These are phyloP conservation scores for Paramyrothecium roridum DNA, from an alignment of 2,329 filamentous ascomycete species.

Conservation along the genomic window DNA sequence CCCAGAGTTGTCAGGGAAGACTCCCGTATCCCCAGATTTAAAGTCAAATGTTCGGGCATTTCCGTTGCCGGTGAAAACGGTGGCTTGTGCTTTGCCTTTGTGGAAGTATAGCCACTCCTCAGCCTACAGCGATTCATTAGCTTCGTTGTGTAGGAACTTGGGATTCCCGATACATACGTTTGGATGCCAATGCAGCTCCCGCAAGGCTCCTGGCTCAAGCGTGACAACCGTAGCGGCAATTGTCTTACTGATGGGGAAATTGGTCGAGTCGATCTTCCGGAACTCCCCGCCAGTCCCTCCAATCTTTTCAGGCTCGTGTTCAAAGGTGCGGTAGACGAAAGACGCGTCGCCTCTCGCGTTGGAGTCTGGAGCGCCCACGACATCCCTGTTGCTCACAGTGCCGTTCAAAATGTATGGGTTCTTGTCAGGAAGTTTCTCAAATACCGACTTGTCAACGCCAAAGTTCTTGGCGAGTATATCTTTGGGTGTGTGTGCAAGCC, in stretches of 20 bases:
- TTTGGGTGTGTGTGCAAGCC: conserved; percentile 64
- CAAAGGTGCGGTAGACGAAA: conserved; percentile 58
- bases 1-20: conserved; percentile 64
- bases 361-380: conserved; percentile 33
- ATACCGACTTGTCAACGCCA: conserved; percentile 56
- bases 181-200: conserved; percentile 70
- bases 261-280: conserved; percentile 63
- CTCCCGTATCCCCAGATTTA: conserved; percentile 62
- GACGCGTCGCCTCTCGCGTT: conserved; percentile 54
- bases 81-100: conserved; percentile 57
- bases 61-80: conserved; percentile 60
- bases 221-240: conserved; percentile 64
- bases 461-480: conserved; percentile 66
- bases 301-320: conserved; percentile 53
- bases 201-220: conserved; percentile 58
- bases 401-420: conserved; percentile 62
- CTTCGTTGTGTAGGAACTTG: not conserved
- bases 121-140: conserved; percentile 34
- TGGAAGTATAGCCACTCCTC: conserved; percentile 74
- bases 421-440: conserved; percentile 52
- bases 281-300: conserved; percentile 61
- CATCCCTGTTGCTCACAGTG: conserved; percentile 44
- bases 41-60: conserved; percentile 67
- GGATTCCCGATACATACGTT: conserved; percentile 38
- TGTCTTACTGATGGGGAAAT: conserved; percentile 64